Evolutionary conservation across 306 rosid genomes (phyloP).

Genomic region (Hippophae rhamnoides): DNA sequence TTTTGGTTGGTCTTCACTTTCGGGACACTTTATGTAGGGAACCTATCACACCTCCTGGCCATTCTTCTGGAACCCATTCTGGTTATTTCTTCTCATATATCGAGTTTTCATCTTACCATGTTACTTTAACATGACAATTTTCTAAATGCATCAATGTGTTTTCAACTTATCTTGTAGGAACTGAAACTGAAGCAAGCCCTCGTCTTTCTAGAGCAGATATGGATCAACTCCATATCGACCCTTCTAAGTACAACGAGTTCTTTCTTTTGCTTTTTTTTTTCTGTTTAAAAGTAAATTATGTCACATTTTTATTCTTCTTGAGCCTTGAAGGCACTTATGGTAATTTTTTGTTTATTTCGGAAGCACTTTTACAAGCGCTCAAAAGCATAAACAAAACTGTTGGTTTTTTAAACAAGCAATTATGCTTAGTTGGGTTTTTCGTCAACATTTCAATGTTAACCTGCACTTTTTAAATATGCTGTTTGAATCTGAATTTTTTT

Average conservation of each 20-base stretch:
- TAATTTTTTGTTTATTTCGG: too few relatives aligned
- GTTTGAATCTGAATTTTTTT: background rate
- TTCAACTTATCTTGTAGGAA: constrained; percentile 26
- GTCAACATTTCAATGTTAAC: too few relatives aligned
- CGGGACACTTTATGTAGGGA: constrained; percentile 38
- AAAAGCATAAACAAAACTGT: too few relatives aligned
- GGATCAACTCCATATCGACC: constrained; percentile 38
- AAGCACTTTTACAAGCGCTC: too few relatives aligned
- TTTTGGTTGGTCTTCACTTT: constrained; percentile 89
- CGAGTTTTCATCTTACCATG: background rate
- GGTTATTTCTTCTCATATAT: constrained; percentile 21
- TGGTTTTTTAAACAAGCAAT: too few relatives aligned
- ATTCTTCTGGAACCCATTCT: constrained; percentile 27
- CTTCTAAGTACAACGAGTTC: constrained; percentile 39
- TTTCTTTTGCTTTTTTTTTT: too few relatives aligned
- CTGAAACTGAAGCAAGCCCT: constrained; percentile 28
- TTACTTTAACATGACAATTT: constrained; percentile 2
- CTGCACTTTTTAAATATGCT: too few relatives aligned
- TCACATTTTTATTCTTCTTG: constrained; percentile 2
- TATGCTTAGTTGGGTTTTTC: too few relatives aligned
- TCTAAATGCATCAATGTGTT: constrained; percentile 16
- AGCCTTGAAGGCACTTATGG: background rate
- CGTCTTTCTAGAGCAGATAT: constrained; percentile 35
- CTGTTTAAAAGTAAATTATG: background rate
- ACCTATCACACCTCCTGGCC: constrained; percentile 24